These are phyloP conservation scores for Mycena kentingensis DNA, from an alignment of 768 basidiomycete species.

Conservation along the genomic window DNA sequence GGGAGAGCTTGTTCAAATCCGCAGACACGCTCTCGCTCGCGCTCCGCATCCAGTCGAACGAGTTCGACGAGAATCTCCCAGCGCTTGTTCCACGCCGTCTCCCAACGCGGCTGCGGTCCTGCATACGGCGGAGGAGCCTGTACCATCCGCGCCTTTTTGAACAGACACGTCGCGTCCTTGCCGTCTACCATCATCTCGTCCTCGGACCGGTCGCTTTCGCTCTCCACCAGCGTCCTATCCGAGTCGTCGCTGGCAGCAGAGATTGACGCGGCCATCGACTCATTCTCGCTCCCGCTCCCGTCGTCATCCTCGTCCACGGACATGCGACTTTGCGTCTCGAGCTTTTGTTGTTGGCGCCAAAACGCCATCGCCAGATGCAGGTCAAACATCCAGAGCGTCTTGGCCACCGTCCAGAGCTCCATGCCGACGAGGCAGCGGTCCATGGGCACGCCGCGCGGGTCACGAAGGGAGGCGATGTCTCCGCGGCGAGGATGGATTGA, in stretches of 20 bases:
- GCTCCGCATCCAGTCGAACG: constrained; percentile 33
- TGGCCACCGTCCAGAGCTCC: constrained; percentile 66
- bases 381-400: constrained; percentile 65
- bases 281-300: constrained; percentile 35
- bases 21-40: constrained; percentile 3
- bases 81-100: constrained; percentile 52
- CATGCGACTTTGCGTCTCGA: constrained; percentile 1
- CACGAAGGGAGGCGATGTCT: constrained; percentile 58
- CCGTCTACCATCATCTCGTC: constrained; percentile 19
- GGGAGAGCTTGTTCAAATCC: neutral
- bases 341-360: constrained; percentile 9
- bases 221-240: constrained; percentile 60
- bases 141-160: neutral
- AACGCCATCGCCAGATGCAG: constrained; percentile 44
- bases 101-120: constrained; percentile 37
- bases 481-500: constrained; percentile 63
- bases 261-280: constrained; percentile 32
- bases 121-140: neutral
- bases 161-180: constrained; percentile 4
- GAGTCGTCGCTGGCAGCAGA: constrained; percentile 48
- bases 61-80: constrained; percentile 56
- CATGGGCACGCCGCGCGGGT: constrained; percentile 56
- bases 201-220: constrained; percentile 38
- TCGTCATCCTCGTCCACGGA: constrained; percentile 24
- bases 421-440: constrained; percentile 61